phyloP scores from a whole-genome alignment of 352 stramenopile species.

The Pythium aristosporum region DNA sequence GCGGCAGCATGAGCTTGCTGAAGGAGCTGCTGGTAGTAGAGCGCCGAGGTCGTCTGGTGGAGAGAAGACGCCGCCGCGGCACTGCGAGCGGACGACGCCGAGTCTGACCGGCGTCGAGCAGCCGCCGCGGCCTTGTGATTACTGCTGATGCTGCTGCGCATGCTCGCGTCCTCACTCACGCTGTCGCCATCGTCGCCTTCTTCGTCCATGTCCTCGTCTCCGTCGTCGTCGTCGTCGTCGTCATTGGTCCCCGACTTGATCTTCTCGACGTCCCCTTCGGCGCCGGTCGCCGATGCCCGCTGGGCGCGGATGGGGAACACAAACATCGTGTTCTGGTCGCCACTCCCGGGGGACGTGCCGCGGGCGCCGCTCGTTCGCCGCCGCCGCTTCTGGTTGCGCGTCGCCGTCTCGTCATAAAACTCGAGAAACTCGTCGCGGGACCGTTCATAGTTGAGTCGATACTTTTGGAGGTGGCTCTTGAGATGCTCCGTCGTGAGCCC shows the following conservation, averaged over 20 bases:
- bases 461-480: conserved; percentile 89
- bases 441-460: conserved; percentile 85
- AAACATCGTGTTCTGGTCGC: conserved; percentile 71
- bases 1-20: conserved; percentile 20
- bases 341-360: neutral
- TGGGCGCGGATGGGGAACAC: conserved; percentile 69
- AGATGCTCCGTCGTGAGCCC: conserved; percentile 85
- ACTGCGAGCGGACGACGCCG: neutral
- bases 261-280: neutral
- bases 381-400: conserved; percentile 40
- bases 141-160: neutral
- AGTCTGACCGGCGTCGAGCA: conserved; percentile 13
- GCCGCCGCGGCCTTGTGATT: neutral
- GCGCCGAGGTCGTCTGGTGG: conserved; percentile 1
- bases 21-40: conserved; percentile 27
- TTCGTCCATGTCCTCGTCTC: conserved; percentile 19
- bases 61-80: neutral
- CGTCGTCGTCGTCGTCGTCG: conserved; percentile 9
- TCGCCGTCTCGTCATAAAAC: conserved; percentile 77
- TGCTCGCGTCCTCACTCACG: conserved; percentile 13
- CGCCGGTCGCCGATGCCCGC: neutral
- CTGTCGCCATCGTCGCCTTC: conserved; percentile 23
- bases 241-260: conserved; percentile 5
- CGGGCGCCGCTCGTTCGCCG: conserved; percentile 34
- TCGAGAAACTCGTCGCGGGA: conserved; percentile 84